phyloP scores from a whole-genome alignment of 306 rosid species.

The Glycyrrhiza uralensis region DNA sequence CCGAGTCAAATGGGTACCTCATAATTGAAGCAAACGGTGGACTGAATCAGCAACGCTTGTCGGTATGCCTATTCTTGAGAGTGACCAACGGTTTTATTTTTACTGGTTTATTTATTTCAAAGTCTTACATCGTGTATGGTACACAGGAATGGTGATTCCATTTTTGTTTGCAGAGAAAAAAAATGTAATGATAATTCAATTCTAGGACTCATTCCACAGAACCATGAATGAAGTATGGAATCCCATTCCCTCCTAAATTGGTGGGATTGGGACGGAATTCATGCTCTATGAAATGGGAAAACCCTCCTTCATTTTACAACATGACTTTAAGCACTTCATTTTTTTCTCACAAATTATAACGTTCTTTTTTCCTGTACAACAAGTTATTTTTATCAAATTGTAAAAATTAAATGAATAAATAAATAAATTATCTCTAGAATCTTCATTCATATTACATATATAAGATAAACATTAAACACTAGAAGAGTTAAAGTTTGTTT shows the following conservation, averaged over 20 bases:
- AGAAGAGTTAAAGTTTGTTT: neutral
- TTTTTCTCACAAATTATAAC: neutral
- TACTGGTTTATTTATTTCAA: slow-evolving; percentile 14
- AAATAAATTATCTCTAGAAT: neutral
- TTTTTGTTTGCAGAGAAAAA: neutral
- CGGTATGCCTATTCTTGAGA: slow-evolving; percentile 60
- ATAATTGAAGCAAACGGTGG: slow-evolving; percentile 99
- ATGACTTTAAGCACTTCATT: neutral
- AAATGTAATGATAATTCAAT: neutral
- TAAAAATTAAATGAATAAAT: neutral
- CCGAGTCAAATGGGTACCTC: slow-evolving; percentile 80
- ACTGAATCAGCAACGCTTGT: slow-evolving; percentile 88
- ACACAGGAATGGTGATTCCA: slow-evolving; percentile 5
- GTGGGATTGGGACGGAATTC: neutral
- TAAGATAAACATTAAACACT: neutral
- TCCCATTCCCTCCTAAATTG: neutral
- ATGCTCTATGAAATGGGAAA: neutral
- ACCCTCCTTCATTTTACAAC: neutral
- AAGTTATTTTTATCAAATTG: neutral
- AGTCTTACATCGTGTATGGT: neutral
- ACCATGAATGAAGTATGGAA: slow-evolving; percentile 10
- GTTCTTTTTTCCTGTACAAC: neutral
- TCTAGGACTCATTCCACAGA: neutral
- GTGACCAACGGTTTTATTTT: neutral
- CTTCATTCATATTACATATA: neutral